Percentiles rank a stretch among this genome's conserved stretches.
Evolutionary conservation across 805 yeast species (phyloP).

Genomic region (Yamadazyma ubonensis): DNA sequence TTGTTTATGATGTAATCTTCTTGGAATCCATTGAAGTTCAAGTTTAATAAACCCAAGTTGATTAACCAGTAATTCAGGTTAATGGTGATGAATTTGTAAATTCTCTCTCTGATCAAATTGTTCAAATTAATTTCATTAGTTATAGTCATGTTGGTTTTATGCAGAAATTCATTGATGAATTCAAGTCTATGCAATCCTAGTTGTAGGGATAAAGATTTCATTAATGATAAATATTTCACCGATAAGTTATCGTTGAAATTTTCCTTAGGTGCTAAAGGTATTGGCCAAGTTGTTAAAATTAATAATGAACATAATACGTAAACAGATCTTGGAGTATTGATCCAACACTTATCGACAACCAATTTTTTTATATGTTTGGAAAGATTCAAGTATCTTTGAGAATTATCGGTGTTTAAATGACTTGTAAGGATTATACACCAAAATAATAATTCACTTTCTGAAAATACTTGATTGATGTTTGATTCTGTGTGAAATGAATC

Average conservation of each 20-base stretch:
- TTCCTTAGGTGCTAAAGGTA: slow-evolving; percentile 29
- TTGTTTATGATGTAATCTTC: slow-evolving; percentile 40
- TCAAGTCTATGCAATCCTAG: slow-evolving; percentile 43
- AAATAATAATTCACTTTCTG: slow-evolving; percentile 36
- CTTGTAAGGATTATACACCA: slow-evolving; percentile 42
- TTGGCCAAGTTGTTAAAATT: slow-evolving; percentile 46
- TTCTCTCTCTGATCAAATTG: slow-evolving; percentile 37
- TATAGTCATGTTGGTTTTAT: slow-evolving; percentile 26
- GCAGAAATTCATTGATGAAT: slow-evolving; percentile 43
- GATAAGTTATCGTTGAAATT: slow-evolving; percentile 30
- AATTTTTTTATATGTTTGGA: slow-evolving; percentile 34
- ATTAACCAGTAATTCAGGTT: slow-evolving; percentile 45
- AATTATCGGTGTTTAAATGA: slow-evolving; percentile 21
- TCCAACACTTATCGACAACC: slow-evolving; percentile 44
- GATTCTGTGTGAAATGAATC: slow-evolving; percentile 19
- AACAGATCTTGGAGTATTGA: slow-evolving; percentile 44
- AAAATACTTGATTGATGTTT: slow-evolving; percentile 17
- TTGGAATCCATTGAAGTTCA: slow-evolving; percentile 28
- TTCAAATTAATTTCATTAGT: slow-evolving; percentile 30
- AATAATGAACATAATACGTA: slow-evolving; percentile 38
- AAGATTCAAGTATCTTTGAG: slow-evolving; percentile 22
- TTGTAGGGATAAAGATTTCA: slow-evolving; percentile 41
- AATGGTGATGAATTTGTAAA: slow-evolving; percentile 42
- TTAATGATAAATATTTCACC: slow-evolving; percentile 36
- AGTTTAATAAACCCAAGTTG: slow-evolving; percentile 36